phyloP scores from a whole-genome alignment of 208 protist species.

The Strigomonas culicis region DNA sequence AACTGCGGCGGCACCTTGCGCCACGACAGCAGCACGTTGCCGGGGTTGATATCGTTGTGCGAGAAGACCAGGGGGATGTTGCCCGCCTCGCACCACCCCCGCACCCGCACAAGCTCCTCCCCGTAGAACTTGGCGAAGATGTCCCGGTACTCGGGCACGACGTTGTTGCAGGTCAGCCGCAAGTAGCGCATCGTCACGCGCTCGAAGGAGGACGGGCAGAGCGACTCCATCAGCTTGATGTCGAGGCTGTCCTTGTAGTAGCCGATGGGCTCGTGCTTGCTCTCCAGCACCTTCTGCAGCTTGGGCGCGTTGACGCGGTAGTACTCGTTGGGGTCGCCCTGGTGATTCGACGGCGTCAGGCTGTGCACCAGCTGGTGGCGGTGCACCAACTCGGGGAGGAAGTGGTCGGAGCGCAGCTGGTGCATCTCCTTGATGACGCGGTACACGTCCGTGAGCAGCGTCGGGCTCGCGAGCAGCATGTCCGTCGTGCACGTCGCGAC shows the following conservation, averaged over 20 bases:
- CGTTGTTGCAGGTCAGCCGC: conserved; percentile 48
- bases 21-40: conserved; percentile 74
- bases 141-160: conserved; percentile 34
- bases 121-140: conserved; percentile 43
- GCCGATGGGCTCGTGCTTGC: conserved; percentile 10
- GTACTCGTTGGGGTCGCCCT: conserved; percentile 30
- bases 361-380: conserved; percentile 21
- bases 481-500: conserved; percentile 72
- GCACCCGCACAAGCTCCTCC: conserved; percentile 51
- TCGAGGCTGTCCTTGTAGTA: conserved; percentile 39
- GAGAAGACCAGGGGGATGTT: conserved; percentile 69
- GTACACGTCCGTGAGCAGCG: conserved; percentile 61
- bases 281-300: conserved; percentile 23
- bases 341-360: conserved; percentile 10
- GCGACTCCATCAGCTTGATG: conserved; percentile 63
- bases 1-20: conserved; percentile 39
- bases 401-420: conserved; percentile 34
- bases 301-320: conserved; percentile 21
- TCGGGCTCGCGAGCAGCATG: conserved; percentile 55
- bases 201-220: conserved; percentile 77
- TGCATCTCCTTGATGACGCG: conserved; percentile 53
- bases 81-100: conserved; percentile 26
- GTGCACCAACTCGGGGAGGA: conserved; percentile 65
- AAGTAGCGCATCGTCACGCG: conserved; percentile 67
- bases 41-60: conserved; percentile 84